phyloP scores from a whole-genome alignment of 331 rosid species.

The Malus hybrid region DNA sequence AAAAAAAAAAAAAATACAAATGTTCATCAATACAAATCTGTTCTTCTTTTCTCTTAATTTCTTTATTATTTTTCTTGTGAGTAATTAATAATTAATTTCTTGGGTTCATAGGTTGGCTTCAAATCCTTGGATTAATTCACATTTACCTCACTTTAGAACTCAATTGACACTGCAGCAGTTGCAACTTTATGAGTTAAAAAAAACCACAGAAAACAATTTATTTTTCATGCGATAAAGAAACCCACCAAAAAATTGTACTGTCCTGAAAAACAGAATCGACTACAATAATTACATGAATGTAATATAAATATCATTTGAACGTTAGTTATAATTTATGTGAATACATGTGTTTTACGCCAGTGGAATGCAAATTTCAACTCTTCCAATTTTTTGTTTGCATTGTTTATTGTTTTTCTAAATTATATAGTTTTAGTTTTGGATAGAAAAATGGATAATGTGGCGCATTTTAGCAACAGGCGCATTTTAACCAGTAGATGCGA shows the following conservation, averaged over 20 bases:
- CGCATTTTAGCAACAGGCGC: slow-evolving; percentile 6
- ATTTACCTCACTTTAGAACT: too few species aligned
- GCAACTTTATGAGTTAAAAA: too few species aligned
- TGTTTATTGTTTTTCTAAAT: neutral
- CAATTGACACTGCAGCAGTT: too few species aligned
- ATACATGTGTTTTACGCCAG: too few species aligned
- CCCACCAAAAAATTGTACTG: neutral
- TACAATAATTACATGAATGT: too few species aligned
- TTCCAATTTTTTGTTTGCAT: neutral
- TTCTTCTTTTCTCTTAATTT: neutral
- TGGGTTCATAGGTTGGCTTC: neutral
- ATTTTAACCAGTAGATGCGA: neutral
- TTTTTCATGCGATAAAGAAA: too few species aligned
- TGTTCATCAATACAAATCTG: slow-evolving; percentile 3
- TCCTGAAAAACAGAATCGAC: too few species aligned
- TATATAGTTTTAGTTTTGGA: neutral
- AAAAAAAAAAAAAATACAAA: neutral
- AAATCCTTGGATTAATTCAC: neutral
- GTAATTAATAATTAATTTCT: neutral
- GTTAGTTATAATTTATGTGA: too few species aligned
- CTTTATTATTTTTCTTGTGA: neutral
- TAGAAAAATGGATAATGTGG: neutral
- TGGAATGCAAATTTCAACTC: neutral
- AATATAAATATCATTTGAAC: too few species aligned
- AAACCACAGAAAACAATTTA: too few species aligned